These are phyloP conservation scores for Fusarium xylarioides DNA, from an alignment of 2,329 filamentous ascomycete species.

Conservation along the genomic window DNA sequence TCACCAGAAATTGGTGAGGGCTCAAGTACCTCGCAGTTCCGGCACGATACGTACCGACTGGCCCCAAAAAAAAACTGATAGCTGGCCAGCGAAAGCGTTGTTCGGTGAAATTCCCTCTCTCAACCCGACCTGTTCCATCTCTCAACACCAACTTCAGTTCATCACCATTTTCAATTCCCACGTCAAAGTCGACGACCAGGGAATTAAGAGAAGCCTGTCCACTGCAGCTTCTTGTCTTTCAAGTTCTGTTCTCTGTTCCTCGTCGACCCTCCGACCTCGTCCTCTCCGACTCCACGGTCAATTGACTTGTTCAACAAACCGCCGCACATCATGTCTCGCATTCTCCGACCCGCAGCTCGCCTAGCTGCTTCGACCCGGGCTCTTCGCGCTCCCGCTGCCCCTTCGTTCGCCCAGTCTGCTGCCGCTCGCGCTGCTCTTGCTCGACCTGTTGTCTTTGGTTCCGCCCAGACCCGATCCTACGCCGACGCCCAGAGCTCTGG, in stretches of 20 bases:
- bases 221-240: slow-evolving; percentile 36
- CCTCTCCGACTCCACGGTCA: slow-evolving; percentile 32
- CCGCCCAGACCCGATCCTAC: slow-evolving; percentile 62
- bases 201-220: slow-evolving; percentile 38
- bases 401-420: slow-evolving; percentile 51
- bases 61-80: slow-evolving; percentile 46
- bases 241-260: slow-evolving; percentile 17
- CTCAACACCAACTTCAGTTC: slow-evolving; percentile 41
- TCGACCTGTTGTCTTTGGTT: slow-evolving; percentile 51
- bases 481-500: slow-evolving; percentile 62
- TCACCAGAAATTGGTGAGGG: slow-evolving; percentile 12
- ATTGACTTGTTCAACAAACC: slow-evolving; percentile 36
- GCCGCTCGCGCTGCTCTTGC: slow-evolving; percentile 50
- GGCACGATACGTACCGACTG: slow-evolving; percentile 44
- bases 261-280: slow-evolving; percentile 19
- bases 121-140: slow-evolving; percentile 42
- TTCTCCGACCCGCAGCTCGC: slow-evolving; percentile 61
- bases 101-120: slow-evolving; percentile 47
- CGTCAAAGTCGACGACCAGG: slow-evolving; percentile 40
- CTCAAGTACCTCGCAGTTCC: slow-evolving; percentile 42
- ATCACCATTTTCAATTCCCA: slow-evolving; percentile 38
- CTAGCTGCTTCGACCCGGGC: slow-evolving; percentile 56
- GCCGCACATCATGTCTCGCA: slow-evolving; percentile 56
- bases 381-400: slow-evolving; percentile 47
- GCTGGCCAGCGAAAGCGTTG: slow-evolving; percentile 37